Percentiles rank a stretch among this genome's conserved stretches.
These are phyloP conservation scores for Herpotrichia juniperi DNA, from an alignment of 2,329 filamentous ascomycete species.

Conservation along the genomic window DNA sequence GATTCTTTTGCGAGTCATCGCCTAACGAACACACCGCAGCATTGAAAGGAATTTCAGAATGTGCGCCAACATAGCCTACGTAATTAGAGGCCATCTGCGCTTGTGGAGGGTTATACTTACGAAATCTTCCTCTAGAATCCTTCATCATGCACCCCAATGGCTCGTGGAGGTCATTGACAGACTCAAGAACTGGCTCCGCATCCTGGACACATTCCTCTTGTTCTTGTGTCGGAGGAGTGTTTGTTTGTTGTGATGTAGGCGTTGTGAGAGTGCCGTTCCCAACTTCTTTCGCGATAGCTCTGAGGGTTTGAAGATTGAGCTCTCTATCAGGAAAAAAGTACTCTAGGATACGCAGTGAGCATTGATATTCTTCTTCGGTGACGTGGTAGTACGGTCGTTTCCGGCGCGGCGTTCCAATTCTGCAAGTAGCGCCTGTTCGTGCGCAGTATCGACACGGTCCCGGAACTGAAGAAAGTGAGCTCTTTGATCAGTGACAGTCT, in stretches of 20 bases:
- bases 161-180: constrained; percentile 43
- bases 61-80: constrained; percentile 40
- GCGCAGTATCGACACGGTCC: constrained; percentile 47
- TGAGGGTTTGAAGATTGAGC: constrained; percentile 40
- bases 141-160: constrained; percentile 46
- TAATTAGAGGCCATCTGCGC: constrained; percentile 2
- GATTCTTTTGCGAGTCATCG: constrained; percentile 18
- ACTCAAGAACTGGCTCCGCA: constrained; percentile 27
- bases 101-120: constrained; percentile 17
- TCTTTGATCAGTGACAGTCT: constrained; percentile 6
- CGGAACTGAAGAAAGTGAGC: constrained; percentile 38
- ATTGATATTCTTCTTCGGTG: constrained; percentile 47
- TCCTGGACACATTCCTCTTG: constrained; percentile 28
- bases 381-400: constrained; percentile 48
- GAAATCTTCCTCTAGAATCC: constrained; percentile 40
- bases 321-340: constrained; percentile 45
- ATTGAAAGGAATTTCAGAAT: constrained; percentile 47
- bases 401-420: constrained; percentile 42
- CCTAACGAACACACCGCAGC: constrained; percentile 42
- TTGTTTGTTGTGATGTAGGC: constrained; percentile 28
- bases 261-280: constrained; percentile 35
- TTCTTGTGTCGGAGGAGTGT: constrained; percentile 27
- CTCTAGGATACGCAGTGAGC: constrained; percentile 44
- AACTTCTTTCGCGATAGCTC: constrained; percentile 40
- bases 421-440: constrained; percentile 41